phyloP scores from a whole-genome alignment of 495 filamentous ascomycete species.

The Penicillium desertorum region DNA sequence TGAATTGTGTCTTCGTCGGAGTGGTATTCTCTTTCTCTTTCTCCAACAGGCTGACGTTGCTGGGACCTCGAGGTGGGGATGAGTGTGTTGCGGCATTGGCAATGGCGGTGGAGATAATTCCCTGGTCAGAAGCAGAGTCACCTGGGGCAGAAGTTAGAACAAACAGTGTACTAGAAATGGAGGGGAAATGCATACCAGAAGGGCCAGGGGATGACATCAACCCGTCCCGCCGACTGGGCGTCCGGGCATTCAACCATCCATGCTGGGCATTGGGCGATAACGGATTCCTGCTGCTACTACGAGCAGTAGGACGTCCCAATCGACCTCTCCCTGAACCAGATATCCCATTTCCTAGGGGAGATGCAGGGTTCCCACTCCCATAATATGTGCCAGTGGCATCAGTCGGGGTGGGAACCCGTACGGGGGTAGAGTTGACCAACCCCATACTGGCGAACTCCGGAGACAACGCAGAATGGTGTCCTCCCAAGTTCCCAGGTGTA shows the following conservation, averaged over 20 bases:
- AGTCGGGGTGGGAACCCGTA: slow-evolving; percentile 44
- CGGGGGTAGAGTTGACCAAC: slow-evolving; percentile 48
- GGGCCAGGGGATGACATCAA: slow-evolving; percentile 41
- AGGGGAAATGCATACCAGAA: slow-evolving; percentile 31
- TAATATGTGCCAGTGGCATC: slow-evolving; percentile 57
- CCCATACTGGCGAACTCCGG: slow-evolving; percentile 64
- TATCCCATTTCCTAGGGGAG: slow-evolving; percentile 57
- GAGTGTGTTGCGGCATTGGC: slow-evolving; percentile 78
- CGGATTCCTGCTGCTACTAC: slow-evolving; percentile 62
- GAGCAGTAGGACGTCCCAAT: slow-evolving; percentile 59
- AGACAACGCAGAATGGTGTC: slow-evolving; percentile 62
- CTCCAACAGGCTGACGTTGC: slow-evolving; percentile 74
- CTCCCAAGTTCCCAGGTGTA: slow-evolving; percentile 67
- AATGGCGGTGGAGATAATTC: slow-evolving; percentile 88
- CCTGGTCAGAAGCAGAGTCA: slow-evolving; percentile 52
- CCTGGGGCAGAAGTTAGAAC: slow-evolving; percentile 26
- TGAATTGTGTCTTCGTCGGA: slow-evolving; percentile 78
- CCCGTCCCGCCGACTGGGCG: slow-evolving; percentile 40
- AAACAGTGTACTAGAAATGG: background rate
- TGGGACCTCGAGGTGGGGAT: slow-evolving; percentile 58
- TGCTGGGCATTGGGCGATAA: slow-evolving; percentile 48
- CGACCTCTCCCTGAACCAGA: slow-evolving; percentile 79
- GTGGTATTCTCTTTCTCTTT: slow-evolving; percentile 66
- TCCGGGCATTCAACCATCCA: slow-evolving; percentile 37
- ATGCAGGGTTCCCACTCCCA: slow-evolving; percentile 52